Conservation (phyloP, 176 grass and related monocot species). For the Pontederia crassipes region DNA sequence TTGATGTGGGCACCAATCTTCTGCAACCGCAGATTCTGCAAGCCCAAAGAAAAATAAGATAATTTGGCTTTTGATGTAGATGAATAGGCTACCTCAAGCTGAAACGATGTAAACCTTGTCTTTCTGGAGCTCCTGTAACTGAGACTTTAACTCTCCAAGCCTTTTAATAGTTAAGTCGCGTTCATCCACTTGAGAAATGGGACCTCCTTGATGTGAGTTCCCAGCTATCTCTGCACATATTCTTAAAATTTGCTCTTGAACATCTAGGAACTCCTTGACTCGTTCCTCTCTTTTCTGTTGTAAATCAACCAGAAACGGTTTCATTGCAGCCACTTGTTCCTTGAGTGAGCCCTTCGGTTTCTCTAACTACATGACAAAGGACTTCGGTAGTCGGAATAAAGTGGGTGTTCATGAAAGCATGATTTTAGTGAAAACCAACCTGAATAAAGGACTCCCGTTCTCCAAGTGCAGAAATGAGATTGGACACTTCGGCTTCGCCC, state of each 20-base stretch:
- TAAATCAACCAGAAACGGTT: conserved; percentile 55
- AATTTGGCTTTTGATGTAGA: conserved; percentile 1
- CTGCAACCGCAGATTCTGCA: conserved; percentile 70
- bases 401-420: not conserved
- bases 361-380: conserved; percentile 35
- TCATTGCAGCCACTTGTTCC: conserved; percentile 57
- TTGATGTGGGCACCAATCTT: conserved; percentile 47
- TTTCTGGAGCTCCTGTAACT: conserved; percentile 55
- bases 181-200: conserved; percentile 38
- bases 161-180: conserved; percentile 45
- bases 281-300: conserved; percentile 52
- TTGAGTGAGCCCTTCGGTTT: conserved; percentile 48
- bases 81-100: not conserved
- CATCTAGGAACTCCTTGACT: conserved; percentile 41
- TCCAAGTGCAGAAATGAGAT: conserved; percentile 57
- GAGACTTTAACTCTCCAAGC: conserved; percentile 39
- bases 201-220: conserved; percentile 37
- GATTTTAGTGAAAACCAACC: conserved; percentile 32
- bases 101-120: conserved; percentile 49
- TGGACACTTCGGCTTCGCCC: conserved; percentile 52
- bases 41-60: conserved; percentile 12
- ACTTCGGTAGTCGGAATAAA: not conserved
- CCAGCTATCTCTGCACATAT: conserved; percentile 67
- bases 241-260: conserved; percentile 45
- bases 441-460: conserved; percentile 58